A percentile compares a stretch with the other conserved stretches of the same genome.
Evolutionary conservation across 106 monocot species (phyloP).

Genomic region (Dioscorea alata): DNA sequence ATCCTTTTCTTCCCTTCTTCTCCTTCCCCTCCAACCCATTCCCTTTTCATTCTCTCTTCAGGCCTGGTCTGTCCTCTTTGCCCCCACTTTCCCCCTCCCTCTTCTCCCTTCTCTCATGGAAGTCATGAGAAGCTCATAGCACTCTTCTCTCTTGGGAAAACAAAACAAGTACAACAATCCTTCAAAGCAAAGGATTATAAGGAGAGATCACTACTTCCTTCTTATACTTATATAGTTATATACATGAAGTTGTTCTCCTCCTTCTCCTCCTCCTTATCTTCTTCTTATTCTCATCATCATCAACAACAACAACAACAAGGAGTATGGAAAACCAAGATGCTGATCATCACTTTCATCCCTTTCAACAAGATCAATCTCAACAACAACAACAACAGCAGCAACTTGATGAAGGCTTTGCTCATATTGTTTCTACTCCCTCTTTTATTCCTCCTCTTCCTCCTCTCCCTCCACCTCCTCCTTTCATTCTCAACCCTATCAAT

Average conservation of each 20-base stretch:
- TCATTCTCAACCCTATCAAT: neutral
- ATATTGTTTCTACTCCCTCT: neutral
- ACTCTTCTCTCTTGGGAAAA: neutral
- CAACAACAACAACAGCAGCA: neutral
- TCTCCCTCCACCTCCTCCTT: conserved; percentile 2
- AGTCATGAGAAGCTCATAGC: neutral
- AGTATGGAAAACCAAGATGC: neutral
- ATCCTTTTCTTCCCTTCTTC: neutral
- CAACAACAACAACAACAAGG: too few relatives aligned
- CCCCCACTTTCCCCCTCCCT: conserved; percentile 8
- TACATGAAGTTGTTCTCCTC: neutral
- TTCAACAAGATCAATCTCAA: neutral
- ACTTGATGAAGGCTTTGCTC: neutral
- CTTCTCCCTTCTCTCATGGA: conserved; percentile 7
- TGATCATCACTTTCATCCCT: too few relatives aligned
- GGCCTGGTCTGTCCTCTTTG: conserved; percentile 61
- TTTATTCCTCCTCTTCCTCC: neutral
- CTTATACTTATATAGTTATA: too few relatives aligned
- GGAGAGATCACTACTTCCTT: neutral
- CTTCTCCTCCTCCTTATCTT: too few relatives aligned
- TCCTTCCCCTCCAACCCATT: too few relatives aligned
- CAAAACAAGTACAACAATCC: neutral
- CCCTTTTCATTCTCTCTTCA: conserved; percentile 16
- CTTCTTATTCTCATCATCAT: too few relatives aligned
- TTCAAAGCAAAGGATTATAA: neutral